These are phyloP conservation scores for Cryphonectria japonica DNA, from an alignment of 2,329 filamentous ascomycete species.

Conservation along the genomic window DNA sequence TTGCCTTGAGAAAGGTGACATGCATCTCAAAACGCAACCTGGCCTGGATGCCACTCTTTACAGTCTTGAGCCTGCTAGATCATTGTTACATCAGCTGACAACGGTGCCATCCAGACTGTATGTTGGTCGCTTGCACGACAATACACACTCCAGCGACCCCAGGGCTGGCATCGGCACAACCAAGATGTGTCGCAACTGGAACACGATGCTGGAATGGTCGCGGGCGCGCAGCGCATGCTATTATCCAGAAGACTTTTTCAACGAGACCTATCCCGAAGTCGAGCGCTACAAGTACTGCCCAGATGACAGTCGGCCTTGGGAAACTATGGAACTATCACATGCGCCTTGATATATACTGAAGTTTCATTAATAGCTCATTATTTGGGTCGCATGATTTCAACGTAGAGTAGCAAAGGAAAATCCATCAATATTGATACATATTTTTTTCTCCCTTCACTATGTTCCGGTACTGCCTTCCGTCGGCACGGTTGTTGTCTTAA, in stretches of 20 bases:
- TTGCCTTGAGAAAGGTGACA: not conserved
- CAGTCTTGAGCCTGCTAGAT: not conserved
- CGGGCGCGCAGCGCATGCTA: slow-evolving; percentile 29
- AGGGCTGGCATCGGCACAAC: slow-evolving; percentile 28
- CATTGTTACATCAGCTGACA: not conserved
- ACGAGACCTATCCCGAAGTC: slow-evolving; percentile 24
- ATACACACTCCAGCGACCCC: slow-evolving; percentile 26
- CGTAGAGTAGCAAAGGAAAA: not conserved
- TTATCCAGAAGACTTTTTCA: slow-evolving; percentile 21
- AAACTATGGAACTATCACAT: not conserved
- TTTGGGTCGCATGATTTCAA: not conserved
- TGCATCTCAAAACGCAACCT: too few species aligned
- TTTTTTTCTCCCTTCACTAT: too few species aligned
- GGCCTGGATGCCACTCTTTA: not conserved
- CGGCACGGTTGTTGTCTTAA: too few species aligned
- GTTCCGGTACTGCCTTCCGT: too few species aligned
- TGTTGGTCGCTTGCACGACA: slow-evolving; percentile 28
- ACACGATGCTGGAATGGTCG: slow-evolving; percentile 27
- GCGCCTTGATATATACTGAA: not conserved
- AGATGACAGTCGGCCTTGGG: slow-evolving; percentile 29
- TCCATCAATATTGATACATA: too few species aligned
- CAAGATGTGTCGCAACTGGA: slow-evolving; percentile 32
- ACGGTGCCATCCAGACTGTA: slow-evolving; percentile 12
- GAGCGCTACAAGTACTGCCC: slow-evolving; percentile 30
- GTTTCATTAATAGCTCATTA: not conserved